Evolutionary conservation across 169 alveolate genomes (phyloP).

Genomic region (Amoebophrya sp.): DNA sequence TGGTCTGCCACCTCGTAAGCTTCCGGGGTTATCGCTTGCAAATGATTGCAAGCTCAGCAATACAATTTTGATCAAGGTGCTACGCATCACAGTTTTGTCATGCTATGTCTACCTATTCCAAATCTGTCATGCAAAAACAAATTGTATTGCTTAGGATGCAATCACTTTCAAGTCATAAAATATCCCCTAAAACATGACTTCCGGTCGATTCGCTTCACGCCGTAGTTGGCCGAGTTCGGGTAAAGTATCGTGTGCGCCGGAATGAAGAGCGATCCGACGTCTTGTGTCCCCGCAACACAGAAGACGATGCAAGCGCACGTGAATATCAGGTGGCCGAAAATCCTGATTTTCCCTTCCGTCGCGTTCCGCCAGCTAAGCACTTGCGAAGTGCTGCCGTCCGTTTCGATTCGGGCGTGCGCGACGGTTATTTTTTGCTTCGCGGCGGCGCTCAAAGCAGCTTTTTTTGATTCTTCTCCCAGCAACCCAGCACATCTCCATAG

Average conservation of each 20-base stretch:
- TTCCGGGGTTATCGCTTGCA: no score
- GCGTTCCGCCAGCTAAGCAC: not conserved
- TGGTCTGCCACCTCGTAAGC: not conserved
- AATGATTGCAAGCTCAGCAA: no score
- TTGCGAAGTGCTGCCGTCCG: not conserved
- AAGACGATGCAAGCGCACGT: not conserved
- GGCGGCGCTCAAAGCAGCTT: not conserved
- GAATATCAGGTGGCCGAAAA: not conserved
- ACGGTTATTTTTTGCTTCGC: not conserved
- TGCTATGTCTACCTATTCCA: no score
- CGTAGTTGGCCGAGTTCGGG: not conserved
- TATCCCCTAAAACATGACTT: not conserved
- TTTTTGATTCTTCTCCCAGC: not conserved
- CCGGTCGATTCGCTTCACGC: not conserved
- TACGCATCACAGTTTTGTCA: no score
- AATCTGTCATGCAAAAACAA: no score
- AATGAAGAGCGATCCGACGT: not conserved
- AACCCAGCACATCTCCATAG: not conserved
- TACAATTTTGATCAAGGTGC: no score
- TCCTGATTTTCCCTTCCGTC: not conserved
- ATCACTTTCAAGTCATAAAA: no score
- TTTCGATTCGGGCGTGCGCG: not conserved
- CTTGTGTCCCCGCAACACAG: not conserved
- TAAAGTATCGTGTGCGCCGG: not conserved
- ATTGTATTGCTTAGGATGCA: no score